Evolutionary conservation across 106 monocot species (phyloP), one percentile per base, ranked within the genome.

Genomic region (Agapanthus africanus): DNA sequence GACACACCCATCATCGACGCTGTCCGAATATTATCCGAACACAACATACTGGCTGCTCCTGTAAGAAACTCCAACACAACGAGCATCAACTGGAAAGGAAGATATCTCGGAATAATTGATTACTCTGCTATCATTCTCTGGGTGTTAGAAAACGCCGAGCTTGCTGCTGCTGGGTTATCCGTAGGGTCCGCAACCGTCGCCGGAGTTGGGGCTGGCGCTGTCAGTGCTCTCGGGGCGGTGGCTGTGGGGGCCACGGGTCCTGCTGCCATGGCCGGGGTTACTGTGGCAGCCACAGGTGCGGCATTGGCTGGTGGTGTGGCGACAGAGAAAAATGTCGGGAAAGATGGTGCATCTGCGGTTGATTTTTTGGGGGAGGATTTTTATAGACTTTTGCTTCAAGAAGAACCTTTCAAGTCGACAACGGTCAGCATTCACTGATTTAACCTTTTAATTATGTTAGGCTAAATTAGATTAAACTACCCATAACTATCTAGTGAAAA

Each of bases 361-460:
- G 83, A 81, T 80, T 64, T 70, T 47, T 38, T 92, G 59, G 92
- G 87, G 11, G 76, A 83, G 40, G 90, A 99, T 71, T 89, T 89
- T 49, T 84, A 86, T 69, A 87, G 71, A 65, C 62, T 84, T 56
- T 67, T 93, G 32, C 73, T 75, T 37, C 63, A 89, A 67, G 86
- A 89, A 75, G 97, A 99, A 61, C 87, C 97, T 40, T 85, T 99
- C 77, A 93, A 79, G 70, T 93, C 92, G 32, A 87, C 87, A 37
- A 90, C 74, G 41, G 97, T 92, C 50, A 76, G 79, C 25, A 40
- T 3, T 66, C 67, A n/a, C 35, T 39, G 11, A 13, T 67, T 36
- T n/a, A n/a, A 18, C 27, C 27, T 57, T 57, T 57, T 57, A 28
- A 28, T 30, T 57, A 4, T 31, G 50, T 50, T 21, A 21, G n/a